Percentiles rank a stretch among this genome's conserved stretches.
phyloP scores from a whole-genome alignment of 305 asterid genomes.

The Plantago coronopus region DNA sequence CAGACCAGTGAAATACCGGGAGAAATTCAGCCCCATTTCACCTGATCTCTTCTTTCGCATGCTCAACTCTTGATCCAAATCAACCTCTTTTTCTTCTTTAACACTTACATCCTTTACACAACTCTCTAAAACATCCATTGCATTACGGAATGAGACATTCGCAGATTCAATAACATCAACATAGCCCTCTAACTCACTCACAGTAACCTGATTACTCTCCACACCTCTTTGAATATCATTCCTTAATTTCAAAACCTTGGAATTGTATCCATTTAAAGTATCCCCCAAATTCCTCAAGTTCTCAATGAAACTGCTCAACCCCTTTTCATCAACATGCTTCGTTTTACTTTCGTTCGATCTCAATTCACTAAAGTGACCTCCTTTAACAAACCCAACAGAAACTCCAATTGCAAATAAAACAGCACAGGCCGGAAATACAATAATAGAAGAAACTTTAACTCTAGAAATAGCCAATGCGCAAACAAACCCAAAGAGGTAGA shows the following conservation, averaged over 20 bases:
- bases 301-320: slow-evolving; percentile 33
- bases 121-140: slow-evolving; percentile 39
- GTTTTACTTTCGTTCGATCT: slow-evolving; percentile 35
- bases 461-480: slow-evolving; percentile 83
- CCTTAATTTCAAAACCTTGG: slow-evolving; percentile 39
- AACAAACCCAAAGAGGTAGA: slow-evolving; percentile 73
- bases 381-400: slow-evolving; percentile 64
- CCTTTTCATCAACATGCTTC: slow-evolving; percentile 33
- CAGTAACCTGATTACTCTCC: slow-evolving; percentile 39
- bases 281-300: slow-evolving; percentile 39
- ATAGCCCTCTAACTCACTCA: slow-evolving; percentile 54
- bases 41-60: slow-evolving; percentile 44
- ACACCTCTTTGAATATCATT: slow-evolving; percentile 42
- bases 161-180: slow-evolving; percentile 42
- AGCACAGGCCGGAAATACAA: slow-evolving; percentile 75
- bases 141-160: slow-evolving; percentile 28
- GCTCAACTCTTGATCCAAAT: slow-evolving; percentile 30
- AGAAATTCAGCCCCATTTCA: slow-evolving; percentile 33
- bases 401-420: slow-evolving; percentile 72
- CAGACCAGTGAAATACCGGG: slow-evolving; percentile 35
- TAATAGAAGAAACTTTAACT: slow-evolving; percentile 60
- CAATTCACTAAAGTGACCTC: slow-evolving; percentile 43
- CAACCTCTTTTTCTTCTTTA: slow-evolving; percentile 38
- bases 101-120: slow-evolving; percentile 36
- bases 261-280: slow-evolving; percentile 32